These are phyloP conservation scores for Ceratocystis huliohia DNA, from an alignment of 2,329 filamentous ascomycete species.

Conservation along the genomic window DNA sequence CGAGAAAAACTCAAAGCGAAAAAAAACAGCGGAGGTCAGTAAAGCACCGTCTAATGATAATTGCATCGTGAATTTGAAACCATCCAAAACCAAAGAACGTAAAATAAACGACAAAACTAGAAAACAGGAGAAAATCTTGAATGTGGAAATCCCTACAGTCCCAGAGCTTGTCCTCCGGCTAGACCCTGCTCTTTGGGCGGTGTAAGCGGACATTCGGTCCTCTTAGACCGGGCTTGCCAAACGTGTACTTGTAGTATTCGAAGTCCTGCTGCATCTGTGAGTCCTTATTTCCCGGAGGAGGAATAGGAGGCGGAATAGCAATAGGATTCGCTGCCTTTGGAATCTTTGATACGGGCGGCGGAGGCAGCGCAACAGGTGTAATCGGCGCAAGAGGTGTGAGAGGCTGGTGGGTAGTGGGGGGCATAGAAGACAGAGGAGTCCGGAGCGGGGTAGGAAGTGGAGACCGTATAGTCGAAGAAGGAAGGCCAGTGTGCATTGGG, in stretches of 20 bases:
- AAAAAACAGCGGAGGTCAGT: not conserved
- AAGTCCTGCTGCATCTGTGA: conserved; percentile 19
- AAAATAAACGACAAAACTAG: not conserved
- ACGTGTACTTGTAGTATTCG: conserved; percentile 21
- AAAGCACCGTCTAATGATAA: conserved; percentile 1
- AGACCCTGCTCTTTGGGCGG: not conserved
- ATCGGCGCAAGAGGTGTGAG: conserved; percentile 6
- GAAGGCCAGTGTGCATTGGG: not conserved
- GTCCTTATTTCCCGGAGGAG: conserved; percentile 18
- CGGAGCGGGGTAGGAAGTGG: not conserved
- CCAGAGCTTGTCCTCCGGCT: too few relatives aligned
- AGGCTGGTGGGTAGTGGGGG: not conserved
- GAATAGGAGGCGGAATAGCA: conserved; percentile 12
- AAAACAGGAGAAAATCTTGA: not conserved
- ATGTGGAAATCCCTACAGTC: too few relatives aligned
- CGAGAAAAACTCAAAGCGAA: not conserved
- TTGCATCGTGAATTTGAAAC: not conserved
- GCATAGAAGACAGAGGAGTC: not conserved
- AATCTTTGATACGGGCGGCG: not conserved
- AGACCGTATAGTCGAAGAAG: not conserved
- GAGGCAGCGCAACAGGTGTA: not conserved
- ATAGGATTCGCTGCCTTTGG: not conserved
- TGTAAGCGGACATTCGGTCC: conserved; percentile 10
- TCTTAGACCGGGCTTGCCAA: conserved; percentile 5
- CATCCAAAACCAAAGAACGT: not conserved